Evolutionary conservation across 768 basidiomycete genomes (phyloP), one percentile per base, ranked within the genome.

Genomic region (Piloderma croceum): DNA sequence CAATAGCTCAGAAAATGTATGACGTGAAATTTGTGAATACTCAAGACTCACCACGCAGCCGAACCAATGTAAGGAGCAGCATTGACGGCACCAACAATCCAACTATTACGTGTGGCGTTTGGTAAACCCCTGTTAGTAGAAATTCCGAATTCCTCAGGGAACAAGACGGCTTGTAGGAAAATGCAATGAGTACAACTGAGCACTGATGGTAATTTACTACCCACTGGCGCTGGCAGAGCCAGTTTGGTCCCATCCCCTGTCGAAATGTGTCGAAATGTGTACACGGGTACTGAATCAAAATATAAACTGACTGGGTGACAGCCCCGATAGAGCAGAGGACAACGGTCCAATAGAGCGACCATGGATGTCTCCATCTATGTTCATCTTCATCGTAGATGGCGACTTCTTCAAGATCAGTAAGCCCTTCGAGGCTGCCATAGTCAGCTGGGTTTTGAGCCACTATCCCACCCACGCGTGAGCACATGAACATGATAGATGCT

Each of bases 41-140:
- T n/a, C n/a, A n/a, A n/a, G n/a, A n/a, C n/a, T n/a, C n/a, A n/a
- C n/a, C n/a, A n/a, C n/a, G n/a, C n/a, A n/a, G n/a, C n/a, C n/a
- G n/a, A n/a, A n/a, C n/a, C n/a, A n/a, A n/a, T n/a, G n/a, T n/a
- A n/a, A n/a, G n/a, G 74, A 2, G 70, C 85, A 17, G 83, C 68
- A 51, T 88, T 88, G 41, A 89, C 73, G 32, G 84, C 56, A 19
- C 87, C 87, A 15, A 88, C 69, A 7, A 88, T 62, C 84, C 84
- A 89, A 39, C 78, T 64, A 48, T 88, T 77, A 18, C 59, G 65
- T 7, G 51, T 64, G 42, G 54, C 52, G 34, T 66, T 50, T 15
- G 67, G 64, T 31, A 57, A 52, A 22, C 56, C 56, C 5, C 47
- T 46, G 12, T 44, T 57, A 5, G 47, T 48, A 10, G 53, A 51